Conservation (phyloP, 306 rosid genomes). For the Trichosanthes cucumerina region DNA sequence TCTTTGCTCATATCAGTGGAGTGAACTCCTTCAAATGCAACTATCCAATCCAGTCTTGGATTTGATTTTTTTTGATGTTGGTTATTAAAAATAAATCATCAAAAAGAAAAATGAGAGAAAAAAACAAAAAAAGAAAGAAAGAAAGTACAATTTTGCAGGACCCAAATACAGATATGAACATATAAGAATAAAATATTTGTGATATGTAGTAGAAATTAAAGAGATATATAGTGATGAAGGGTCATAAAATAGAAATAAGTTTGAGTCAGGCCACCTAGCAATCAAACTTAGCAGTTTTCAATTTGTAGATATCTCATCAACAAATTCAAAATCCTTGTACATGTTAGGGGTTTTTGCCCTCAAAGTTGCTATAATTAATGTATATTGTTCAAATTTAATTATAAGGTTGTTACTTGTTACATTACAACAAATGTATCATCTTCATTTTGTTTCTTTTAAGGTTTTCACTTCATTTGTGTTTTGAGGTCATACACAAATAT, state of each 20-base stretch:
- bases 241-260: conserved; percentile 10
- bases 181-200: neutral
- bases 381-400: neutral
- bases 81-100: neutral
- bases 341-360: conserved; percentile 7
- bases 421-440: neutral
- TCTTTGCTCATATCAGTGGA: conserved; percentile 95
- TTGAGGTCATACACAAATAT: neutral
- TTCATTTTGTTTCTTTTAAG: neutral
- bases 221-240: conserved; percentile 3
- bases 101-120: neutral
- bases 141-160: conserved; percentile 12
- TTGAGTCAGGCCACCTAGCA: conserved; percentile 13
- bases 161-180: neutral
- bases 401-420: neutral
- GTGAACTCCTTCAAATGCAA: conserved; percentile 97
- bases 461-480: neutral
- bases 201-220: neutral
- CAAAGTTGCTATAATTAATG: neutral
- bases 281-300: neutral
- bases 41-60: conserved; percentile 86
- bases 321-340: conserved; percentile 6
- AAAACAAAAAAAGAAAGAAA: neutral
- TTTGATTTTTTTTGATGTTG: conserved; percentile 25
- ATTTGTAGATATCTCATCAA: conserved; percentile 9